Base-by-base conservation (phyloP, 2,329 filamentous ascomycete genomes). In the Epichloe baconii region DNA sequence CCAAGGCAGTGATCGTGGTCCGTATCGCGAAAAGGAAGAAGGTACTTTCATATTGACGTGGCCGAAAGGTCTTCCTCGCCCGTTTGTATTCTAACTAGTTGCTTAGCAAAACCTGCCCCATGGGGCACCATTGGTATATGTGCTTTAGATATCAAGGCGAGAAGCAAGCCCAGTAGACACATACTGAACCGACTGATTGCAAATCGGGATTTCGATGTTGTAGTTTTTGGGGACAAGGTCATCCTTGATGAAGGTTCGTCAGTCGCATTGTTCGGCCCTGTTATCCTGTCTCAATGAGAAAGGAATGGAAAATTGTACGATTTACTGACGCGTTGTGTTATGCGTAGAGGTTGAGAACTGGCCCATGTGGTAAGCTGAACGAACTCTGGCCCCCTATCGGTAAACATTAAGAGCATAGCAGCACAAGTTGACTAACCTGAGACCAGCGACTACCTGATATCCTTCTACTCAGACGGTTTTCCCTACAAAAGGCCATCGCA, bases 221-320 rank as follows among this genome's bases (percentile, higher is more conserved):
- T 95, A 55, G 91, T 98, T 12, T 98, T 98, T 71, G 94, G 93
- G 46, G 93, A 98, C 72, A 98, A 98, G 70, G 91, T 96, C 43
- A 98, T 98, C 58, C 75, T 98, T 37, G 93, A 98, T 62, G 93
- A 98, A 78, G 78, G 79, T 80, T 59, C 59, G 74, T 64, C 41
- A 3, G 23, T n/a, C 34, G 35, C 31, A 38, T n/a, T n/a, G 10
- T 44, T n/a, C 8, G 17, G 26, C 37, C 34, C 43, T 15, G 15
- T 15, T 31, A 8, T 38, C 11, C 5, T 6, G 11, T 19, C 12
- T 36, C 26, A n/a, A 14, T 50, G 10, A 35, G 12, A 35, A 46
- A 51, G 48, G 31, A 23, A 52, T 17, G 26, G 41, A 31, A 36
- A 12, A 37, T n/a, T 35, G 41, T 38, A 45, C 15, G 26, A 21